These are phyloP conservation scores for Chenopodium berlandieri DNA, from an alignment of 148 eudicot genomes.

Conservation along the genomic window DNA sequence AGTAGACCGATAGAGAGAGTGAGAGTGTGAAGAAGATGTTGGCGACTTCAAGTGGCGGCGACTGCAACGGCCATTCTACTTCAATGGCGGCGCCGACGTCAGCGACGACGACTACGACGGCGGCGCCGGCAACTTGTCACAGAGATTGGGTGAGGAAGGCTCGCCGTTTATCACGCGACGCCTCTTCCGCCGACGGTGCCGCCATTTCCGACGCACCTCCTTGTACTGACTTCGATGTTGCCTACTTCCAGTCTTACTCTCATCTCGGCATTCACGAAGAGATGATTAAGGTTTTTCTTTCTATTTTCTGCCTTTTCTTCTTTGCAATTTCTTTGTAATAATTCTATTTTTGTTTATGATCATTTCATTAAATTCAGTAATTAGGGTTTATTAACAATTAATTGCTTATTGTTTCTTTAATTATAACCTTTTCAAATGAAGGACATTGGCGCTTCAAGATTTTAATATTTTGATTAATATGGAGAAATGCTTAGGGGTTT, in stretches of 20 bases:
- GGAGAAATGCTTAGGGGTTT: background rate
- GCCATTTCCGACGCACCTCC: constrained; percentile 38
- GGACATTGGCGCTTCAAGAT: background rate
- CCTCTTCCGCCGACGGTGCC: background rate
- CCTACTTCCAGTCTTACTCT: constrained; percentile 91
- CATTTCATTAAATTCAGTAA: background rate
- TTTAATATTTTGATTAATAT: background rate
- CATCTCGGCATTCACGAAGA: constrained; percentile 97
- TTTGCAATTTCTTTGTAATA: background rate
- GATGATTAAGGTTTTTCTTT: constrained; percentile 75
- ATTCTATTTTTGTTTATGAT: background rate
- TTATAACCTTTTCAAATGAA: background rate
- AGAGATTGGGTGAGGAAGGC: constrained; percentile 24
- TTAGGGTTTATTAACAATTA: background rate
- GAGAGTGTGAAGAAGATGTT: constrained; percentile 21
- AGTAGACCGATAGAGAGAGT: background rate
- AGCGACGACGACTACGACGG: background rate
- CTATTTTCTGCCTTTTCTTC: background rate
- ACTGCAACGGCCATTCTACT: constrained; percentile 32
- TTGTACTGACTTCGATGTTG: constrained; percentile 86
- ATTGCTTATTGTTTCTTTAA: background rate
- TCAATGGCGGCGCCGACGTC: constrained; percentile 10
- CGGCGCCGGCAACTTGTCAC: constrained; percentile 15
- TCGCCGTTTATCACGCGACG: constrained; percentile 27
- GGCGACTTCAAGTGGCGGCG: constrained; percentile 17